These are phyloP conservation scores for Strobilomyces confusus DNA, from an alignment of 768 basidiomycete genomes.

Conservation along the genomic window DNA sequence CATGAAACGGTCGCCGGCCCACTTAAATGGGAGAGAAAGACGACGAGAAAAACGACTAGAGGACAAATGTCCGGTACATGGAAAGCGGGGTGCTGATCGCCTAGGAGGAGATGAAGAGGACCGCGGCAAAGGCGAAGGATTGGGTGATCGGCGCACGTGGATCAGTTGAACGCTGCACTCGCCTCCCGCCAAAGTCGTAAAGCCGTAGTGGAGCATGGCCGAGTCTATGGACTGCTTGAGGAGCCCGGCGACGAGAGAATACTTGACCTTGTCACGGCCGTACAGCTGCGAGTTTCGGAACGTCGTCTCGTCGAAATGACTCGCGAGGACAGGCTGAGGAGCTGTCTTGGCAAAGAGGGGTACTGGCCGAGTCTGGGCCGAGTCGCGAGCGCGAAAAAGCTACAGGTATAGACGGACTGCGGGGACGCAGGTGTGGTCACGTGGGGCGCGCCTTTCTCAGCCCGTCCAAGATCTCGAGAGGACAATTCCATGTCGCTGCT, in stretches of 20 bases:
- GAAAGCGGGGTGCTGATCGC: constrained; percentile 72
- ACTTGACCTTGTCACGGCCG: constrained; percentile 86
- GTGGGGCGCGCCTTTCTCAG: too few relatives aligned
- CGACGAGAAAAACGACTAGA: constrained; percentile 81
- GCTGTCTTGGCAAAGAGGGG: constrained; percentile 69
- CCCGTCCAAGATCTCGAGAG: too few relatives aligned
- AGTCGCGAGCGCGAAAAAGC: too few relatives aligned
- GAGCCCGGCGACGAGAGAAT: constrained; percentile 67
- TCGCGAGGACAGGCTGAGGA: constrained; percentile 67
- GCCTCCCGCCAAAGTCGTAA: constrained; percentile 56
- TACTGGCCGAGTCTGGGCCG: constrained; percentile 63
- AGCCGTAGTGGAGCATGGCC: constrained; percentile 64
- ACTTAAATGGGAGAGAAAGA: constrained; percentile 86
- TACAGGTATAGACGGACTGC: too few relatives aligned
- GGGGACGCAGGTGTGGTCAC: too few relatives aligned
- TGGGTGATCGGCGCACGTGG: constrained; percentile 49
- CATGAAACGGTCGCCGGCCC: constrained; percentile 91
- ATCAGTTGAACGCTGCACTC: not conserved
- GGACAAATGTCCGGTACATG: constrained; percentile 85
- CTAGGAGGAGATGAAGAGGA: constrained; percentile 62
- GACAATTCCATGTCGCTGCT: constrained; percentile 41
- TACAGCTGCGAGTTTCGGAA: constrained; percentile 92
- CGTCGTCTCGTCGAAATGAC: constrained; percentile 62
- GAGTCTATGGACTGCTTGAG: constrained; percentile 73
- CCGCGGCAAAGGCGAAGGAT: constrained; percentile 71